Percentiles rank a stretch among this genome's conserved stretches.
Evolutionary conservation across 2,329 filamentous ascomycete species (phyloP).

Genomic region (Delphinella strobiligena): DNA sequence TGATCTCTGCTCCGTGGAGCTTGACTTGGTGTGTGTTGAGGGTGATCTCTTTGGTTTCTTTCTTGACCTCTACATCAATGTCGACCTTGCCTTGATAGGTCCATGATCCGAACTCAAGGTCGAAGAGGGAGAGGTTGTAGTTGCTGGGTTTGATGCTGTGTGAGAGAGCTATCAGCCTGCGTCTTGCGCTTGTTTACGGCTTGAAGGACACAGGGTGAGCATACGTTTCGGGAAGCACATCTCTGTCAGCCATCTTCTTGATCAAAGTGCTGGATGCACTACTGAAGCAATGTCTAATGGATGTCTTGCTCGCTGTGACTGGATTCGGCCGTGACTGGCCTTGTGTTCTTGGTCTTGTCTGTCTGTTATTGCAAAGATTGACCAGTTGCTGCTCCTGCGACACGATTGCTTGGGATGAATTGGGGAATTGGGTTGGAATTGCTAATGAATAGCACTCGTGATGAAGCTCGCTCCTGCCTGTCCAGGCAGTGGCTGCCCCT

Average conservation of each 20-base stretch:
- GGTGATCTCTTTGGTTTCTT: constrained; percentile 62
- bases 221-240: constrained; percentile 33
- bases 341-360: no score
- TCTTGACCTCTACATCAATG: constrained; percentile 63
- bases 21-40: constrained; percentile 80
- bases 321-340: no score
- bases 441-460: neutral
- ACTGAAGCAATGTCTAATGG: constrained; percentile 16
- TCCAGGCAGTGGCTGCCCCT: no score
- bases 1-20: constrained; percentile 54
- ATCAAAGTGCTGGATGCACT: constrained; percentile 20
- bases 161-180: no score
- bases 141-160: constrained; percentile 66
- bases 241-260: constrained; percentile 34
- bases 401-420: neutral
- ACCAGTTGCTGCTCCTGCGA: no score
- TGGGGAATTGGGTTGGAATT: neutral
- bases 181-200: no score
- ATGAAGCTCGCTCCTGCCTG: neutral
- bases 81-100: constrained; percentile 75
- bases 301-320: neutral
- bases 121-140: constrained; percentile 71
- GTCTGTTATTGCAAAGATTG: no score
- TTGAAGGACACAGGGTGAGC: no score
- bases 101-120: constrained; percentile 65